Conservation (phyloP, 2,329 filamentous ascomycete genomes). For the Claviceps sorghi region DNA sequence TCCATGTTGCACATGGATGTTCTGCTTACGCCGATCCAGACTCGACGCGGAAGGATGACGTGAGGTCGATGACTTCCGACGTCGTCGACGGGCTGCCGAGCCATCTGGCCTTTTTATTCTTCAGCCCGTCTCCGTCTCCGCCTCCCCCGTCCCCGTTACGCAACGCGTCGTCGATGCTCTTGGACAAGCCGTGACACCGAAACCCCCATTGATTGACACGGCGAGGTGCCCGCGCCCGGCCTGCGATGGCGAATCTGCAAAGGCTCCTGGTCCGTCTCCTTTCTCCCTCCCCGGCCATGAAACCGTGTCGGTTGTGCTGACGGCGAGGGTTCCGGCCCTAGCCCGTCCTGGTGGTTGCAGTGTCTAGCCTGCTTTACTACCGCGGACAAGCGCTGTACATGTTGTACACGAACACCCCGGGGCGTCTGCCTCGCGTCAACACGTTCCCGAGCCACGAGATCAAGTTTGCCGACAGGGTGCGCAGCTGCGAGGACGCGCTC, state of each 20-base stretch:
- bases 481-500: constrained; percentile 26
- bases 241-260: background rate
- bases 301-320: constrained; percentile 8
- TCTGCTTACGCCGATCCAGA: no score
- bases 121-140: no score
- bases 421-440: constrained; percentile 14
- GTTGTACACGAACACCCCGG: constrained; percentile 18
- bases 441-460: constrained; percentile 14
- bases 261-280: background rate
- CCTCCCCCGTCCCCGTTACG: no score
- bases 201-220: background rate
- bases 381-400: constrained; percentile 8
- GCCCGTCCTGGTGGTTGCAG: constrained; percentile 1
- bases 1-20: no score
- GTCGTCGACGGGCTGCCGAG: no score
- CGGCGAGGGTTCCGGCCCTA: constrained; percentile 13
- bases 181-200: background rate
- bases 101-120: no score
- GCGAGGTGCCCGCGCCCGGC: background rate
- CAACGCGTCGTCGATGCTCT: background rate
- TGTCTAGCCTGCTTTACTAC: constrained; percentile 8
- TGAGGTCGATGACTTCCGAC: no score
- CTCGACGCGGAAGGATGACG: no score
- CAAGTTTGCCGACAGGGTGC: constrained; percentile 22
- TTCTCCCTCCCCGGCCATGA: no score